Conservation (phyloP, 2,329 filamentous ascomycete genomes). For the Polytolypa hystricis region DNA sequence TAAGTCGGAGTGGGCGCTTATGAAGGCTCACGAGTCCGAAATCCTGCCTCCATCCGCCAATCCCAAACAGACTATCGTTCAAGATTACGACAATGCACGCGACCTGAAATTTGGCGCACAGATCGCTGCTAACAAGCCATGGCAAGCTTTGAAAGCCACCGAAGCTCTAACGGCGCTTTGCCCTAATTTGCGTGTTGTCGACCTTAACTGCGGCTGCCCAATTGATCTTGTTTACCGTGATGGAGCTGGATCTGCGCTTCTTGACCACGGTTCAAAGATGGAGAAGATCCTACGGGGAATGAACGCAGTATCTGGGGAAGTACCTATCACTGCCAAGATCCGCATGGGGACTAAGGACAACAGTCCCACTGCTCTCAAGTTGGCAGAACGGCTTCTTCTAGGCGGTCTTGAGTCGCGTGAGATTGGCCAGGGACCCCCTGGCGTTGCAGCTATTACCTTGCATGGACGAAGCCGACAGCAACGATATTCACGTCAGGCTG, state of each 20-base stretch:
- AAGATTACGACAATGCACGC: slow-evolving; percentile 67
- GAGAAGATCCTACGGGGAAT: slow-evolving; percentile 94
- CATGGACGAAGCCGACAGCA: slow-evolving; percentile 91
- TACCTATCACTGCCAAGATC: slow-evolving; percentile 91
- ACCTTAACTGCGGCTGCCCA: slow-evolving; percentile 93
- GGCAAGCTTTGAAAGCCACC: slow-evolving; percentile 78
- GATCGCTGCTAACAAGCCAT: slow-evolving; percentile 84
- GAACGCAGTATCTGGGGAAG: slow-evolving; percentile 82
- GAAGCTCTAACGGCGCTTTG: slow-evolving; percentile 67
- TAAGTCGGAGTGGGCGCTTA: slow-evolving; percentile 85
- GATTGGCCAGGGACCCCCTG: slow-evolving; percentile 57
- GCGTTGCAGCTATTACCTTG: slow-evolving; percentile 88
- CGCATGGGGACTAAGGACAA: slow-evolving; percentile 78
- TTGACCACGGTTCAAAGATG: slow-evolving; percentile 78
- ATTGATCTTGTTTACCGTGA: slow-evolving; percentile 87
- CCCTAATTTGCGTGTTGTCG: slow-evolving; percentile 77
- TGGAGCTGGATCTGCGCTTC: slow-evolving; percentile 79
- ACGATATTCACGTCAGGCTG: slow-evolving; percentile 81
- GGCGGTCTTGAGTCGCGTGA: slow-evolving; percentile 63
- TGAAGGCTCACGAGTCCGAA: slow-evolving; percentile 86
- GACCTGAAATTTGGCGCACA: slow-evolving; percentile 88
- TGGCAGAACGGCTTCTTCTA: slow-evolving; percentile 72
- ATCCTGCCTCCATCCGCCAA: slow-evolving; percentile 58
- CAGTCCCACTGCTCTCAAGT: slow-evolving; percentile 65
- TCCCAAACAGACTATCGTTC: slow-evolving; percentile 44